phyloP scores from a whole-genome alignment of 495 filamentous ascomycete species.

The Aspergillus asperescens region DNA sequence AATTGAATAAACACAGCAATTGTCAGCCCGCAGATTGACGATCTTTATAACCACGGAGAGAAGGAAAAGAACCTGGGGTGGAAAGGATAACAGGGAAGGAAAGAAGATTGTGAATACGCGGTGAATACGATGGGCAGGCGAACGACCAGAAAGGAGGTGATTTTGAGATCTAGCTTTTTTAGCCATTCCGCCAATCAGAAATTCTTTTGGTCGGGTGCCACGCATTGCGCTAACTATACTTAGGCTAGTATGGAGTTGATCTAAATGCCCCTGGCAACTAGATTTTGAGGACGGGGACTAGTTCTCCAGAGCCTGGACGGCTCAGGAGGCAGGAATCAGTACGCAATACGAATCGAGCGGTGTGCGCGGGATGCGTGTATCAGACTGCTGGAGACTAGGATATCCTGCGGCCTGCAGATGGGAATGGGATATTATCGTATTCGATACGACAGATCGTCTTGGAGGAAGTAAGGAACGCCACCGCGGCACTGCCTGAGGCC shows the following conservation, averaged over 20 bases:
- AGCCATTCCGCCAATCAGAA: constrained; percentile 19
- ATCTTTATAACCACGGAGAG: neutral
- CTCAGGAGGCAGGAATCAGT: too few relatives aligned
- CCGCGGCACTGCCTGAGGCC: neutral
- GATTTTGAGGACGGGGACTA: too few relatives aligned
- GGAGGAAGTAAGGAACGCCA: neutral
- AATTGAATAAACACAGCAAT: neutral
- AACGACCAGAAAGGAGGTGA: constrained; percentile 26
- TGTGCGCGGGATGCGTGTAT: neutral
- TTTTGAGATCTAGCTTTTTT: constrained; percentile 21
- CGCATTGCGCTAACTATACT: constrained; percentile 3
- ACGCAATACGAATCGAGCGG: neutral
- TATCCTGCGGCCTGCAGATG: neutral
- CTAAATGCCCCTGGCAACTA: neutral
- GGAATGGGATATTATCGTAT: neutral
- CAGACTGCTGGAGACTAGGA: neutral
- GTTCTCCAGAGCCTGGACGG: too few relatives aligned
- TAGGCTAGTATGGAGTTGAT: constrained; percentile 6
- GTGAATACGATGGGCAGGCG: constrained; percentile 17
- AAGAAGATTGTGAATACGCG: constrained; percentile 18
- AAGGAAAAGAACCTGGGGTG: constrained; percentile 11
- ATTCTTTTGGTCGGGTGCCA: neutral
- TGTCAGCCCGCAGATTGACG: neutral
- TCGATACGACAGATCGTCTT: constrained; percentile 4
- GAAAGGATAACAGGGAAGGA: constrained; percentile 10